Conservation (phyloP, 805 yeast species). For the Metschnikowia kofuensis region DNA sequence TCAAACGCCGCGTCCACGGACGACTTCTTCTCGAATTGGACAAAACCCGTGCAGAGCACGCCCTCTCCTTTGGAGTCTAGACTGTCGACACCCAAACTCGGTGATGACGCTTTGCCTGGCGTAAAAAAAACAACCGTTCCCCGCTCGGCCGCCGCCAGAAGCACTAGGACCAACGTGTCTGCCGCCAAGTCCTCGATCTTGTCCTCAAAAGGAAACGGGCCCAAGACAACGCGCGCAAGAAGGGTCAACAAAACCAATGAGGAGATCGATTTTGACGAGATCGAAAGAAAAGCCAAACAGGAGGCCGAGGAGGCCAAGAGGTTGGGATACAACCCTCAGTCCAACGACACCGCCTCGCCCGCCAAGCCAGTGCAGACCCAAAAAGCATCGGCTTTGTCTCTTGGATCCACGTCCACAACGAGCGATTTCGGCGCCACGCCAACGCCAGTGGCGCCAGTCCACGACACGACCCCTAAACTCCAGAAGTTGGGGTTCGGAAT, state of each 20-base stretch:
- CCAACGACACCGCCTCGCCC: constrained; percentile 17
- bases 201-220: constrained; percentile 52
- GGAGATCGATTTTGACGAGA: constrained; percentile 56
- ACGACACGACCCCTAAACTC: constrained; percentile 61
- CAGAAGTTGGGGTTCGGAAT: constrained; percentile 90
- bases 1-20: constrained; percentile 52
- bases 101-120: constrained; percentile 28
- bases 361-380: constrained; percentile 3
- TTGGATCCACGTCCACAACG: constrained; percentile 6
- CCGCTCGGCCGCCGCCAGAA: constrained; percentile 27
- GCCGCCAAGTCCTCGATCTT: constrained; percentile 31
- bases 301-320: constrained; percentile 70
- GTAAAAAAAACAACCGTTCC: constrained; percentile 15
- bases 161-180: constrained; percentile 26
- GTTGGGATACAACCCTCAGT: constrained; percentile 50
- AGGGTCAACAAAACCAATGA: constrained; percentile 46
- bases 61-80: constrained; percentile 50
- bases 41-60: constrained; percentile 63
- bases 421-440: constrained; percentile 5
- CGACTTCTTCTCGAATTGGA: constrained; percentile 91
- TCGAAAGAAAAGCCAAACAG: constrained; percentile 73
- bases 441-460: constrained; percentile 28
- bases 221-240: constrained; percentile 57
- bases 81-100: constrained; percentile 42
- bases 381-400: constrained; percentile 7